Conservation (phyloP, 768 basidiomycete species). For the Lactarius hengduanensis region DNA sequence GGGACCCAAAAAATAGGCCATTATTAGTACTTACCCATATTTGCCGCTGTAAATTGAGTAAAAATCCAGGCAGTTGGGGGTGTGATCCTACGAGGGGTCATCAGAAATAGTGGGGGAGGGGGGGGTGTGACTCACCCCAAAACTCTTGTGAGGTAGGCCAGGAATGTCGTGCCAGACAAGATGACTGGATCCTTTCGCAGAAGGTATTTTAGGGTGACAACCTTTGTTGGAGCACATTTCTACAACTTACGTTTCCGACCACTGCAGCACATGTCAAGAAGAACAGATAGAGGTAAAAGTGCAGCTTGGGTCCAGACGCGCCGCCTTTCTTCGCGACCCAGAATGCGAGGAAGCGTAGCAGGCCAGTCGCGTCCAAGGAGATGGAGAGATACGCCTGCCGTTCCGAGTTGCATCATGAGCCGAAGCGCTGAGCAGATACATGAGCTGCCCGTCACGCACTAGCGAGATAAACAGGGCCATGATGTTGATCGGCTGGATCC, state of each 20-base stretch:
- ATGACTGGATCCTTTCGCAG: conserved; percentile 73
- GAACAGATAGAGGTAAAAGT: conserved; percentile 80
- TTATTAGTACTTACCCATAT: conserved; percentile 57
- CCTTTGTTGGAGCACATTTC: neutral
- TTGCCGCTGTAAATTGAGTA: conserved; percentile 74
- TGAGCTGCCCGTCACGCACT: conserved; percentile 36
- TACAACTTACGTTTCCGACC: conserved; percentile 64
- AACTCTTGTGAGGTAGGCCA: conserved; percentile 82
- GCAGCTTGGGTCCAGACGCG: conserved; percentile 65
- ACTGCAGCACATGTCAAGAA: conserved; percentile 73
- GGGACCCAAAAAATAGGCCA: neutral
- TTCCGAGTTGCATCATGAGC: neutral
- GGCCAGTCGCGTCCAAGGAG: conserved; percentile 85
- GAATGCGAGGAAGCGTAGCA: conserved; percentile 84
- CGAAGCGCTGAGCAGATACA: neutral
- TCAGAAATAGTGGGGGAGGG: neutral
- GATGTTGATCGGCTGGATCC: conserved; percentile 88
- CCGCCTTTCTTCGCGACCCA: conserved; percentile 79
- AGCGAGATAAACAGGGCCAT: conserved; percentile 89
- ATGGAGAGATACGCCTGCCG: conserved; percentile 78
- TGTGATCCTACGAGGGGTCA: conserved; percentile 29
- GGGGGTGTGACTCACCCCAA: conserved; percentile 38
- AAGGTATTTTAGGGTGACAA: conserved; percentile 2
- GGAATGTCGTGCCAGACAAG: conserved; percentile 85
- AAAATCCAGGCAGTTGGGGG: conserved; percentile 67